Percentiles rank a stretch among this genome's conserved stretches.
phyloP scores from a whole-genome alignment of 1,284 basidiomycete species.

The Irpex sp. region DNA sequence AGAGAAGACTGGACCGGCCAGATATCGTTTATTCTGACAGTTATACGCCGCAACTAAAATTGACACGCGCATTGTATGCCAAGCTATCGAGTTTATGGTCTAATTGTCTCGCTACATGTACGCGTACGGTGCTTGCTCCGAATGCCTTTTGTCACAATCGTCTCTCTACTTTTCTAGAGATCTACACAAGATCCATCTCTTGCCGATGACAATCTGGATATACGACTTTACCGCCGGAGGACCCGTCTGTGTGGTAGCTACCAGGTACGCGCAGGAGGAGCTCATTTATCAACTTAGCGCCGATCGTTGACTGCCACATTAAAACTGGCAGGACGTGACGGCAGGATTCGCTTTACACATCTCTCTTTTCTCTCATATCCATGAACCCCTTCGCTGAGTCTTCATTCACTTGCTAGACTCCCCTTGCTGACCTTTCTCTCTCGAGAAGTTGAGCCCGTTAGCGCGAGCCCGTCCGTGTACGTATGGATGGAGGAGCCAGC shows the following conservation, averaged over 20 bases:
- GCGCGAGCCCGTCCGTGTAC: not conserved
- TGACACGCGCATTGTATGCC: not conserved
- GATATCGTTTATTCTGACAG: not conserved
- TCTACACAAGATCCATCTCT: not conserved
- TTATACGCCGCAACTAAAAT: not conserved
- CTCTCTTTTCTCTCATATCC: not conserved
- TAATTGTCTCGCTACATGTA: not conserved
- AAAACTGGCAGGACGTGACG: not conserved
- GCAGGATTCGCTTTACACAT: not conserved
- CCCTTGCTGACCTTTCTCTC: not conserved
- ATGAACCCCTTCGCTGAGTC: not conserved
- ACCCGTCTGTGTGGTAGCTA: not conserved
- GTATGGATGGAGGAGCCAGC: constrained; percentile 15
- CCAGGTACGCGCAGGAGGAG: too few species aligned
- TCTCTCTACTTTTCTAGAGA: not conserved
- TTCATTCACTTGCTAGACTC: constrained; percentile 8
- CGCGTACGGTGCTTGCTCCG: not conserved
- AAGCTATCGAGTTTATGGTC: not conserved
- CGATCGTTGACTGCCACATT: not conserved
- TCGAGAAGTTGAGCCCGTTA: not conserved
- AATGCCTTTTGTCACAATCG: not conserved
- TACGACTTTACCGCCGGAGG: not conserved
- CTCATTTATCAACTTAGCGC: not conserved
- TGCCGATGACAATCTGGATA: not conserved
- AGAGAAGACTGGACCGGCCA: too few species aligned